phyloP scores from a whole-genome alignment of 176 grass and related monocot genomes.

The Areca catechu region DNA sequence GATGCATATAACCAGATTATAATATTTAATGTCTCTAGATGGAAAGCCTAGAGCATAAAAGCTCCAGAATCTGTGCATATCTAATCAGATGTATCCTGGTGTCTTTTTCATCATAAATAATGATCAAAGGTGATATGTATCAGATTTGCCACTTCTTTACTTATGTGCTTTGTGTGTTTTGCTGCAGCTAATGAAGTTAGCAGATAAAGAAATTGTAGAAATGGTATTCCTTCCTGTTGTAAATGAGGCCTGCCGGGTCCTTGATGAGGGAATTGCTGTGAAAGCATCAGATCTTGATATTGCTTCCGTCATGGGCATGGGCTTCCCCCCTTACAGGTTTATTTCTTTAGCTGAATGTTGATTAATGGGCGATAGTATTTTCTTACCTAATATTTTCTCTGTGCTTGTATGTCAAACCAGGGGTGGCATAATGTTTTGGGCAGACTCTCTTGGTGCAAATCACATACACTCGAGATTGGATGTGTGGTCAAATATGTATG shows the following conservation, averaged over 20 bases:
- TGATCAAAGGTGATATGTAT: no score
- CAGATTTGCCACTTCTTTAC: no score
- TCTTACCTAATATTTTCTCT: no score
- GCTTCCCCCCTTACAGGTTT: slow-evolving; percentile 87
- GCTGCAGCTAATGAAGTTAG: slow-evolving; percentile 66
- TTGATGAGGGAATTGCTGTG: slow-evolving; percentile 73
- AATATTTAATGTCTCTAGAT: no score
- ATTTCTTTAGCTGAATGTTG: not conserved
- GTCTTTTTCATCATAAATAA: no score
- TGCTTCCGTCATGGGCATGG: slow-evolving; percentile 82
- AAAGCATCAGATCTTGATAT: slow-evolving; percentile 90
- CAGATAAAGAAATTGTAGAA: slow-evolving; percentile 72
- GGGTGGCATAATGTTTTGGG: slow-evolving; percentile 86
- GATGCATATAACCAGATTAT: no score
- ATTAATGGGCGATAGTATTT: no score
- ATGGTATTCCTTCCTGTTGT: slow-evolving; percentile 84
- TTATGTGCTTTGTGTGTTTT: slow-evolving; percentile 7
- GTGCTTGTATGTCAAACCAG: slow-evolving; percentile 19
- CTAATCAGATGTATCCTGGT: no score
- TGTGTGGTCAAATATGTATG: slow-evolving; percentile 64
- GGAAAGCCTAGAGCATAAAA: no score
- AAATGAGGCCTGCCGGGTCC: slow-evolving; percentile 83
- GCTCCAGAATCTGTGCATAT: no score
- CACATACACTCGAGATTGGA: slow-evolving; percentile 62
- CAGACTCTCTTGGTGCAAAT: slow-evolving; percentile 67